Conservation (phyloP, 306 rosid species). For the Adenanthera pavonina region DNA sequence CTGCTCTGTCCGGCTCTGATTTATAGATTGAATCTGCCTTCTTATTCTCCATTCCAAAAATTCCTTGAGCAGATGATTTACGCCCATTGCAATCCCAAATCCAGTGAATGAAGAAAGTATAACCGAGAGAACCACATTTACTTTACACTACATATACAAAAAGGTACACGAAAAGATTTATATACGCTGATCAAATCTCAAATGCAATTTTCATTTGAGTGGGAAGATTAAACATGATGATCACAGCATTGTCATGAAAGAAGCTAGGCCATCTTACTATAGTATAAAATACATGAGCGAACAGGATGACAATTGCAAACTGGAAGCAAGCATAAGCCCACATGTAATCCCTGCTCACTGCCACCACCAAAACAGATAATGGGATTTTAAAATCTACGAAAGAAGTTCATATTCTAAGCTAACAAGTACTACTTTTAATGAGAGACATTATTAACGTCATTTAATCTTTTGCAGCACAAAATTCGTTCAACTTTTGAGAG, state of each 20-base stretch:
- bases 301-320: conserved; percentile 77
- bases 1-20: conserved; percentile 41
- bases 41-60: conserved; percentile 72
- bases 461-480: conserved; percentile 2
- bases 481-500: not conserved
- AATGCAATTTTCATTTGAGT: not conserved
- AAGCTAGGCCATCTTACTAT: conserved; percentile 64
- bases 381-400: conserved; percentile 8
- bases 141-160: conserved; percentile 60
- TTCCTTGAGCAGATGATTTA: conserved; percentile 63
- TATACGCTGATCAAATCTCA: conserved; percentile 1
- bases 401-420: not conserved
- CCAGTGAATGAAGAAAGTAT: conserved; percentile 78
- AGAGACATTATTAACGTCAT: conserved; percentile 10
- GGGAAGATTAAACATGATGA: conserved; percentile 20
- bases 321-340: conserved; percentile 94
- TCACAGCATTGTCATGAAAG: conserved; percentile 22
- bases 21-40: conserved; percentile 53
- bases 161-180: conserved; percentile 33
- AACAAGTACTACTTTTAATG: not conserved
- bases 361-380: conserved; percentile 36
- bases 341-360: conserved; percentile 77
- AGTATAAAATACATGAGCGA: conserved; percentile 78
- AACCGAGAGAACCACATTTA: conserved; percentile 62
- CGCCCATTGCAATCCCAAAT: conserved; percentile 73